These are phyloP conservation scores for Quercus mongolica DNA, from an alignment of 306 rosid species.

Conservation along the genomic window DNA sequence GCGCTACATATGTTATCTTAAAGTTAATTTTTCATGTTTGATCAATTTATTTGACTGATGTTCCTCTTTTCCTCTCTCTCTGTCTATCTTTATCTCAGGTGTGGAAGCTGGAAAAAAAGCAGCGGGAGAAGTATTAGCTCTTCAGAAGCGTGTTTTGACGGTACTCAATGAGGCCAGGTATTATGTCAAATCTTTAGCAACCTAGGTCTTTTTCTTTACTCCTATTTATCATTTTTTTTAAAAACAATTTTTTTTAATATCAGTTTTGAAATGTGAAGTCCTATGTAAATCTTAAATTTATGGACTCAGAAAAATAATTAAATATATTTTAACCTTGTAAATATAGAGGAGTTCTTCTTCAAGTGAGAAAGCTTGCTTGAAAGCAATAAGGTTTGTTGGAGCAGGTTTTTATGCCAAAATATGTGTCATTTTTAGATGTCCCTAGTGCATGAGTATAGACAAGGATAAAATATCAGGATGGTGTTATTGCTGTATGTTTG, in stretches of 20 bases:
- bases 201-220: not conserved
- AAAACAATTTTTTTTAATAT: not conserved
- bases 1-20: not conserved
- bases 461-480: not conserved
- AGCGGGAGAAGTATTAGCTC: conserved; percentile 89
- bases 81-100: conserved; percentile 42
- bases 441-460: not conserved
- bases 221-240: not conserved
- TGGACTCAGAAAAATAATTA: not conserved
- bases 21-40: not conserved
- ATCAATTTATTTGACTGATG: not conserved
- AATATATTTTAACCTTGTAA: not conserved
- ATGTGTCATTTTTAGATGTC: not conserved
- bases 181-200: conserved; percentile 1
- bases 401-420: not conserved
- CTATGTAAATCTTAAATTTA: not conserved
- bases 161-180: conserved; percentile 91
- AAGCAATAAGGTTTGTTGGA: not conserved
- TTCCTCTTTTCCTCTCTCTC: not conserved
- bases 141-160: conserved; percentile 84
- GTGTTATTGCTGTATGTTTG: not conserved
- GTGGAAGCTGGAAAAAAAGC: conserved; percentile 97
- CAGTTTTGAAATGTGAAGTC: not conserved
- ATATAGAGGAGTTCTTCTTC: not conserved
- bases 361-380: not conserved